Percentiles rank a stretch among this genome's conserved stretches.
phyloP scores from a whole-genome alignment of 2,329 filamentous ascomycete species.

The Raffaelea arxii region DNA sequence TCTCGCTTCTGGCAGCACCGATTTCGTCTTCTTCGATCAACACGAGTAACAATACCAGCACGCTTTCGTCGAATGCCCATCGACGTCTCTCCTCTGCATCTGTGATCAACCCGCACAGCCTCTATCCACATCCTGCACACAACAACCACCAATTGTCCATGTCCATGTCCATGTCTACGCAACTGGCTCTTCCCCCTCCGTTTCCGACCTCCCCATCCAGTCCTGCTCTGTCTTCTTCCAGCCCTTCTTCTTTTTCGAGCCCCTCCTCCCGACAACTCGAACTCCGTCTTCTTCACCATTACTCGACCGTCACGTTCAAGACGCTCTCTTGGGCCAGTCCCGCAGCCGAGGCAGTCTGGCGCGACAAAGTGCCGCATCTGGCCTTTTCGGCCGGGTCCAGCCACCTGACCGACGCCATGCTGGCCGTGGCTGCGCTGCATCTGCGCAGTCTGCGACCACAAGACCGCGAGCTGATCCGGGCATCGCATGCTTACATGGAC shows the following conservation, averaged over 20 bases:
- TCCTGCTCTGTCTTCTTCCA: slow-evolving; percentile 23
- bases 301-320: slow-evolving; percentile 48
- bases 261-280: slow-evolving; percentile 41
- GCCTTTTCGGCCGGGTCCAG: slow-evolving; percentile 45
- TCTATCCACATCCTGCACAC: too few relatives aligned
- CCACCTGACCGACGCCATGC: slow-evolving; percentile 53
- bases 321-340: slow-evolving; percentile 47
- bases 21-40: slow-evolving; percentile 16
- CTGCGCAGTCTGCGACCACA: slow-evolving; percentile 45
- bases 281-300: slow-evolving; percentile 55
- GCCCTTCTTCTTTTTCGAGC: slow-evolving; percentile 20
- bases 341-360: slow-evolving; percentile 47
- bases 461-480: slow-evolving; percentile 50
- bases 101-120: too few relatives aligned
- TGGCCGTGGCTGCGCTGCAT: slow-evolving; percentile 55
- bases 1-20: slow-evolving; percentile 12
- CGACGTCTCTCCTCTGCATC: not conserved
- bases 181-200: too few relatives aligned
- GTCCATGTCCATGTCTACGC: too few relatives aligned
- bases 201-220: slow-evolving; percentile 22
- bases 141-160: too few relatives aligned
- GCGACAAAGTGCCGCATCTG: slow-evolving; percentile 47
- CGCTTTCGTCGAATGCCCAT: slow-evolving; percentile 2
- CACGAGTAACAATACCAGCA: too few relatives aligned
- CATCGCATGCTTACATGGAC: slow-evolving; percentile 56